Evolutionary conservation across 495 filamentous ascomycete species (phyloP).

Genomic region (Tuber brumale): DNA sequence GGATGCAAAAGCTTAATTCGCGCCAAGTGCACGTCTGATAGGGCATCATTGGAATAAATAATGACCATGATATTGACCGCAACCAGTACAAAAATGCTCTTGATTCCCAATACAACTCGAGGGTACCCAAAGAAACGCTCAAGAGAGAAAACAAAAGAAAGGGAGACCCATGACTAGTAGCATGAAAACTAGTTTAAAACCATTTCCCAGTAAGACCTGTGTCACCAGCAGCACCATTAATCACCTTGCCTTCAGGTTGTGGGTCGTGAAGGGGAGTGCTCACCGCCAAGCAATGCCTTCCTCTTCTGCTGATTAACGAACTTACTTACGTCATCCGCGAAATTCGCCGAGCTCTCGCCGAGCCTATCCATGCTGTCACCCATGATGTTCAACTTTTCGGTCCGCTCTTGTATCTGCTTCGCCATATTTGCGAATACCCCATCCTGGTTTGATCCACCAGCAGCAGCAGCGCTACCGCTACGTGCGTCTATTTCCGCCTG

Average conservation of each 20-base stretch:
- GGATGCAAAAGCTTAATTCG: not conserved
- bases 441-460: conserved; percentile 45
- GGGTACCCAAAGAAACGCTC: not conserved
- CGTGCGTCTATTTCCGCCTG: conserved; percentile 45
- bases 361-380: conserved; percentile 77
- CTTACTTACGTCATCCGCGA: conserved; percentile 80
- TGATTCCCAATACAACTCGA: not conserved
- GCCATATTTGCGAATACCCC: conserved; percentile 68
- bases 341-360: conserved; percentile 69
- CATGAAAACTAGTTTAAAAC: conserved; percentile 21
- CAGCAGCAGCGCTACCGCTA: conserved; percentile 46
- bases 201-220: conserved; percentile 38
- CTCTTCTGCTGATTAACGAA: conserved; percentile 79
- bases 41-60: not conserved
- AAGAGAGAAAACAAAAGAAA: not conserved
- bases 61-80: not conserved
- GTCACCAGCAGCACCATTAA: conserved; percentile 10
- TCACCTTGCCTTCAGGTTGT: conserved; percentile 8
- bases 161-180: not conserved
- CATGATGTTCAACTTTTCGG: conserved; percentile 73
- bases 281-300: conserved; percentile 64
- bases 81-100: not conserved
- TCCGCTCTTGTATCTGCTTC: conserved; percentile 78
- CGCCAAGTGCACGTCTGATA: not conserved
- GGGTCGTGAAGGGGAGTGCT: conserved; percentile 46